Conservation (phyloP, 2,329 filamentous ascomycete genomes). For the Phoma herbarum region DNA sequence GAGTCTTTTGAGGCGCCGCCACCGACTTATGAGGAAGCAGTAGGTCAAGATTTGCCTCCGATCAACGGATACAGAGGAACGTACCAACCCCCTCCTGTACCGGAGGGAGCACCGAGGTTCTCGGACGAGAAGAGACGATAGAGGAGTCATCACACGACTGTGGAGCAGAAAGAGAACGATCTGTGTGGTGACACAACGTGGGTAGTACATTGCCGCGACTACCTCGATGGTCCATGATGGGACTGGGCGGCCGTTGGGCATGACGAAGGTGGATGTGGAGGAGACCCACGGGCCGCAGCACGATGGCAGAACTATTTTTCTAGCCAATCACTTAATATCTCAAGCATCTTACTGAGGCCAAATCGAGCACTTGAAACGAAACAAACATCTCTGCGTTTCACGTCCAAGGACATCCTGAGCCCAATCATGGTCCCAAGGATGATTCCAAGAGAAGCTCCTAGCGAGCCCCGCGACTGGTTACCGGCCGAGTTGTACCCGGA, state of each 20-base stretch:
- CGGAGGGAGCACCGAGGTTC: constrained; percentile 49
- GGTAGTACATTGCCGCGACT: neutral
- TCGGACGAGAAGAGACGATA: constrained; percentile 50
- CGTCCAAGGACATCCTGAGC: constrained; percentile 6
- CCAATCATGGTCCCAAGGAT: constrained; percentile 7
- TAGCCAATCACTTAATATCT: constrained; percentile 29
- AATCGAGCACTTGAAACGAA: constrained; percentile 25
- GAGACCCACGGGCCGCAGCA: constrained; percentile 21
- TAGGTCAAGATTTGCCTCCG: constrained; percentile 79
- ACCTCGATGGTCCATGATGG: neutral
- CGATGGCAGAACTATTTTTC: constrained; percentile 22
- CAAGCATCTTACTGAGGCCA: constrained; percentile 28
- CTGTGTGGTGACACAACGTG: constrained; percentile 4
- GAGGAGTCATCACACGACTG: constrained; percentile 22
- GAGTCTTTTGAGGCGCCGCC: constrained; percentile 63
- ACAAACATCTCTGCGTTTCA: constrained; percentile 21
- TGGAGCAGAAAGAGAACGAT: constrained; percentile 6
- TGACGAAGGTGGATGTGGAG: constrained; percentile 22
- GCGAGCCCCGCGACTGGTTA: neutral
- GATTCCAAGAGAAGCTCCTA: constrained; percentile 12
- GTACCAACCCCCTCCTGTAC: constrained; percentile 61
- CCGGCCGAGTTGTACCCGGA: constrained; percentile 18
- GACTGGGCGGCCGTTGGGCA: constrained; percentile 15
- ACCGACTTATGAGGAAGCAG: constrained; percentile 92
- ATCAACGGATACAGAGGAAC: constrained; percentile 75